A percentile compares a stretch with the other conserved stretches of the same genome.
Conservation (phyloP, 2,329 filamentous ascomycete species). For the Chaetomiaceae sp. region DNA sequence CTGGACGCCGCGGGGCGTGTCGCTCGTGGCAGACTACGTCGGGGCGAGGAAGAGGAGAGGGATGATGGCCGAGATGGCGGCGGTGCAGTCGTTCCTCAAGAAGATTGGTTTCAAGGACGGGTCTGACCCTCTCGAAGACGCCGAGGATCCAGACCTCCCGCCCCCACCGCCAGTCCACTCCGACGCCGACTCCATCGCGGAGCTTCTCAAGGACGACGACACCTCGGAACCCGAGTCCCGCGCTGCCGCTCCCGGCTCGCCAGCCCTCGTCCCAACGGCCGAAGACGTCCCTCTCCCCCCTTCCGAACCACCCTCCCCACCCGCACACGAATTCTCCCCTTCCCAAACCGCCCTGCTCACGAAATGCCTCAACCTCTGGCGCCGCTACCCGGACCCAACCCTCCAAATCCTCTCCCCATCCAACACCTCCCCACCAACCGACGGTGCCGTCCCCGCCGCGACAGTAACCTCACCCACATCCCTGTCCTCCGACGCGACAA, state of each 20-base stretch:
- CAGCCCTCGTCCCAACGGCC: too few relatives aligned
- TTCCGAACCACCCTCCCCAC: background rate
- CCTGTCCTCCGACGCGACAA: background rate
- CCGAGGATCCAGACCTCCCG: constrained; percentile 38
- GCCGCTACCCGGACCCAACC: constrained; percentile 52
- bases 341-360: constrained; percentile 44
- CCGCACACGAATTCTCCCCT: constrained; percentile 41
- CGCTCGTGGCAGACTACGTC: constrained; percentile 84
- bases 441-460: too few relatives aligned
- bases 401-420: constrained; percentile 51
- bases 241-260: too few relatives aligned
- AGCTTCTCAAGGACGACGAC: constrained; percentile 43
- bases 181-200: constrained; percentile 47
- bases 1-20: constrained; percentile 88
- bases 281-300: constrained; percentile 1
- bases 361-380: constrained; percentile 62
- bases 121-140: constrained; percentile 29
- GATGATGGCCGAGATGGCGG: constrained; percentile 75
- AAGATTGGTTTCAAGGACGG: constrained; percentile 47
- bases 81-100: constrained; percentile 61
- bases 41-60: constrained; percentile 65
- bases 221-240: constrained; percentile 11
- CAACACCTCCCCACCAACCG: constrained; percentile 64
- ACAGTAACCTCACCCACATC: constrained; percentile 36
- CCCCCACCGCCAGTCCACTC: constrained; percentile 17